Evolutionary conservation across 2,329 filamentous ascomycete genomes (phyloP), one percentile per base, ranked within the genome.

Genomic region (Aurifilum marmelostoma): DNA sequence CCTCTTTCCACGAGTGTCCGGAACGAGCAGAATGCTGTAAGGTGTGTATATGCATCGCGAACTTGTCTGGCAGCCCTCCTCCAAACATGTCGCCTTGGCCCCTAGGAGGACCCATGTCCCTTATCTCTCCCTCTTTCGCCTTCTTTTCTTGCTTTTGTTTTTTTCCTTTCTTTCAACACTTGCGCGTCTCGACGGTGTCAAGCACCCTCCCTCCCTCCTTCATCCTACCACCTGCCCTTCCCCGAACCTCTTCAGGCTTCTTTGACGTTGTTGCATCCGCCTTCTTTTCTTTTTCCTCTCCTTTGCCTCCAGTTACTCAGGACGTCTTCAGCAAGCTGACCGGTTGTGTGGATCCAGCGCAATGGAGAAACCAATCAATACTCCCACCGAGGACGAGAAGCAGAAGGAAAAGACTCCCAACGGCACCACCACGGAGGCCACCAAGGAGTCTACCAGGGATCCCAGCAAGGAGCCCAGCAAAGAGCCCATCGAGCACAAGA

Each of bases 401-500:
- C 11, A 27, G 16, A 43, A 59, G 56, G 29, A 59, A 8, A 16
- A 56, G 24, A 6, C 14, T 29, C 27, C 52, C 3, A 56, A 60
- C 21, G n/a, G 32, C 29, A 24, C 50, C 8, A 2, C 11, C n/a
- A 8, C 32, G 21, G 12, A 65, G 9, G 24, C 43, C 54, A 7
- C 12, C 37, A 39, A 39, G 37, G 37, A 34, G 34, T 34, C 34
- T 8, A 11, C 29, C 21, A 21, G 18, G n/a, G 60, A 43, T 4
- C 62, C 32, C 32, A 54, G 18, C 12, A 21, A 29, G n/a, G 60
- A 43, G 11, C 62, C 32, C 32, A 54, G 18, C 12, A 29, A 43
- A 11, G 39, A 43, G 12, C 32, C 32, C 32, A 41, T 47, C 32
- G 63, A 54, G 37, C 3, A 73, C 64, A 71, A 73, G 65, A 75